phyloP scores from a whole-genome alignment of 306 rosid genomes.

The Lagenaria siceraria region DNA sequence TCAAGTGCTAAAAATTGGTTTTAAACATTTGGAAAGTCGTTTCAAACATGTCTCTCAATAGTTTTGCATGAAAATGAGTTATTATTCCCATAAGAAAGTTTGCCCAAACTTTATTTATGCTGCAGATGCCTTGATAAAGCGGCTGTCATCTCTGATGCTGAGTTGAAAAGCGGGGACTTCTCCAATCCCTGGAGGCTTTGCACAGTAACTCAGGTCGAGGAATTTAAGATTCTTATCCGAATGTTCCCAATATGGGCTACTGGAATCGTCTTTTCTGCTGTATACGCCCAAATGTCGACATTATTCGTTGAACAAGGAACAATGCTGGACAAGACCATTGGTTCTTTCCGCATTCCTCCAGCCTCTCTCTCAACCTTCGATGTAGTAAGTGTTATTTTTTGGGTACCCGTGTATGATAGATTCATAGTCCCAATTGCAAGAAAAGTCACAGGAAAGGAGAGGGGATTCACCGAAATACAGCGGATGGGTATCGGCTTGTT shows the following conservation, averaged over 20 bases:
- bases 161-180: conserved; percentile 38
- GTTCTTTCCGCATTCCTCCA: conserved; percentile 80
- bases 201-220: conserved; percentile 93
- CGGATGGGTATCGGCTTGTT: conserved; percentile 93
- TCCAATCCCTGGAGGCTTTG: conserved; percentile 80
- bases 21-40: not conserved
- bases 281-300: conserved; percentile 93
- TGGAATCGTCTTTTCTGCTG: conserved; percentile 77
- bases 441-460: conserved; percentile 64
- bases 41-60: not conserved
- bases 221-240: conserved; percentile 79
- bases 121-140: conserved; percentile 92
- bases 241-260: conserved; percentile 96
- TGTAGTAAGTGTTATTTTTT: conserved; percentile 69
- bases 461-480: conserved; percentile 89
- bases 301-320: conserved; percentile 91
- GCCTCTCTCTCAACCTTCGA: conserved; percentile 85
- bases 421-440: conserved; percentile 72
- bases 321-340: conserved; percentile 63
- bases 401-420: conserved; percentile 81
- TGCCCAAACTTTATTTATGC: not conserved
- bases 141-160: conserved; percentile 52
- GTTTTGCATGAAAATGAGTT: not conserved
- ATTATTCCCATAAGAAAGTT: not conserved
- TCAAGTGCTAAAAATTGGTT: not conserved